Percentiles rank a stretch among this genome's conserved stretches.
Conservation (phyloP, 805 yeast genomes). For the Brettanomyces naardenensis region DNA sequence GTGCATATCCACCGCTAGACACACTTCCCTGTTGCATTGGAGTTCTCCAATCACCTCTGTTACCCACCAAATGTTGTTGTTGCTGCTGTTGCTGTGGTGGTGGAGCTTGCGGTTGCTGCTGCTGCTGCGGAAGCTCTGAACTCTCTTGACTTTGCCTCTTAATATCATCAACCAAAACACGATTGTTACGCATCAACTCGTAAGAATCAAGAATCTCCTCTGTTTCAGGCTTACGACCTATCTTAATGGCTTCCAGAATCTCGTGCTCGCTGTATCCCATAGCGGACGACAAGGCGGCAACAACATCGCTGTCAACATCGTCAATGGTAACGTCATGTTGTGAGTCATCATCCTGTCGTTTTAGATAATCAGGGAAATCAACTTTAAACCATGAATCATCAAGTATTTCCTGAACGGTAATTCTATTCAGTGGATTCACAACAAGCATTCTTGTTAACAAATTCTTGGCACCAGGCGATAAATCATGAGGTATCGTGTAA, state of each 20-base stretch:
- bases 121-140: background rate
- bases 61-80: too few relatives aligned
- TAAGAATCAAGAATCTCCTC: slow-evolving; percentile 86
- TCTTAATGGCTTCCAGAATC: slow-evolving; percentile 55
- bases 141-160: slow-evolving; percentile 27
- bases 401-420: slow-evolving; percentile 86
- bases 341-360: slow-evolving; percentile 43
- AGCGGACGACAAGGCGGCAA: slow-evolving; percentile 64
- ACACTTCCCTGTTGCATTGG: slow-evolving; percentile 21
- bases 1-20: slow-evolving; percentile 34
- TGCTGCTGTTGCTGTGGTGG: slow-evolving; percentile 1
- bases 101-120: background rate
- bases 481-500: slow-evolving; percentile 79
- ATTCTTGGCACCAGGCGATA: slow-evolving; percentile 79
- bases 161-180: slow-evolving; percentile 57
- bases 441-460: slow-evolving; percentile 84
- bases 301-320: slow-evolving; percentile 68
- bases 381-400: slow-evolving; percentile 90
- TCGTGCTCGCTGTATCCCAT: slow-evolving; percentile 89
- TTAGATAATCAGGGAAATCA: slow-evolving; percentile 70
- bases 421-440: slow-evolving; percentile 89
- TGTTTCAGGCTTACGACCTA: slow-evolving; percentile 35
- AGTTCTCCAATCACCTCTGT: slow-evolving; percentile 22
- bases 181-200: slow-evolving; percentile 73
- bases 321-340: slow-evolving; percentile 22